Evolutionary conservation across 140 eudicot genomes (phyloP), one percentile per base, ranked within the genome.

Genomic region (Erigeron philadelphicus): DNA sequence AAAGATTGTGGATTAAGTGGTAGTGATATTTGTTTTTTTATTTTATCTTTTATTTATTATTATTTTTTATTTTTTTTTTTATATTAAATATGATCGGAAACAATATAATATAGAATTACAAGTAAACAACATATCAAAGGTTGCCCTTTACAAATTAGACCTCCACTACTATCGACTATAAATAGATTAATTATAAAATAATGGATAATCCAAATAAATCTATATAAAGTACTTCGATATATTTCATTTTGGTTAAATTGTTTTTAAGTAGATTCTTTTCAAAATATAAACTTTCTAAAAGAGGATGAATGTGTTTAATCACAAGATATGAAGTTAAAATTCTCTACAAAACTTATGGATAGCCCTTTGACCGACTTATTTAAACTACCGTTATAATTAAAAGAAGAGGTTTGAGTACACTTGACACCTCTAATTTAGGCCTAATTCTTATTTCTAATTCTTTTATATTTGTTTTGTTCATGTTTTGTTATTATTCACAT

Each of bases 81-180:
- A n/a, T n/a, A n/a, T n/a, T n/a, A n/a, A n/a, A n/a, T 21, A 21
- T 21, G 25, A 21, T 21, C 25, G 25, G 25, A 21, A 21, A 1
- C 25, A 21, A 21, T 0, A 35, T 35, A 7, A 13, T 12, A 61
- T 38, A 21, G n/a, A 23, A 25, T 5, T 31, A 38, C 21, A 4
- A 23, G 44, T 31, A 57, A 7, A 41, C 41, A 55, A 52, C 23
- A 52, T 68, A 25, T 53, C 52, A 44, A 31, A 18, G 35, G 54
- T 54, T 56, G 9, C 25, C 10, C 40, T 43, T 50, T 25, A 16
- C 53, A 38, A 55, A 13, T 65, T 55, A 54, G 74, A 7, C 74
- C 74, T 12, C 66, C 66, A 69, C 74, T 69, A 54, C 53, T 38
- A 11, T 13, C 40, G 7, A 38, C 3, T 42, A 40, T 38, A 62